Evolutionary conservation across 768 basidiomycete species (phyloP), one percentile per base, ranked within the genome.

Genomic region (Hygrophoropsis aurantiaca): DNA sequence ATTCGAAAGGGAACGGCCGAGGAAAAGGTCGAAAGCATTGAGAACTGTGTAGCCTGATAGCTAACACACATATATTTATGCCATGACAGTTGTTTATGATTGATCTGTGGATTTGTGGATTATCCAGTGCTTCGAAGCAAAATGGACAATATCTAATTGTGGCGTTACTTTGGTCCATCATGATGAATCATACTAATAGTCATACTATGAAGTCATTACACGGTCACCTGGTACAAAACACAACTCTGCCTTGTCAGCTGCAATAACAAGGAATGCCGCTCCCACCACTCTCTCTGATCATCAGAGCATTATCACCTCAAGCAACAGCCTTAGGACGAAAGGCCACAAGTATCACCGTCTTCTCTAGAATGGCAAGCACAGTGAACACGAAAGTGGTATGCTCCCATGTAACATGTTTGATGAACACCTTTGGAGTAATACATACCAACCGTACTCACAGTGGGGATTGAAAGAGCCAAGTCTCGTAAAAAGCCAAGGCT

Each of bases 381-480:
- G 46, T 40, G 13, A 65, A 55, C 27, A 4, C 56, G 8, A 56
- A 33, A 34, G 18, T 41, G 20, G 65, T 75, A 74, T 41, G 73
- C 75, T 38, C 58, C 58, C 37, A 13, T 24, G 26, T 36, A n/a
- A 38, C 19, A 24, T 38, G n/a, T 2, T 7, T 15, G 30, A 26
- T n/a, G 21, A 18, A 35, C n/a, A n/a, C n/a, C 16, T 16, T 38
- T 38, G 16, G n/a, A n/a, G n/a, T n/a, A n/a, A 40, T 11, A 6
- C 16, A 40, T 42, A 43, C 44, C 46, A 21, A n/a, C 24, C 20
- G 20, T 19, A 11, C 50, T 40, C 21, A 27, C 25, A 87, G 85
- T 84, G 85, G 65, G 84, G 82, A 27, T 74, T 97, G 50, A 87
- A 85, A 59, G 94, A 97, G 58, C 61, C 84, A 0, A 75, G 78